Conservation (phyloP, 116 monocot genomes). For the Trichopus zeylanicus region DNA sequence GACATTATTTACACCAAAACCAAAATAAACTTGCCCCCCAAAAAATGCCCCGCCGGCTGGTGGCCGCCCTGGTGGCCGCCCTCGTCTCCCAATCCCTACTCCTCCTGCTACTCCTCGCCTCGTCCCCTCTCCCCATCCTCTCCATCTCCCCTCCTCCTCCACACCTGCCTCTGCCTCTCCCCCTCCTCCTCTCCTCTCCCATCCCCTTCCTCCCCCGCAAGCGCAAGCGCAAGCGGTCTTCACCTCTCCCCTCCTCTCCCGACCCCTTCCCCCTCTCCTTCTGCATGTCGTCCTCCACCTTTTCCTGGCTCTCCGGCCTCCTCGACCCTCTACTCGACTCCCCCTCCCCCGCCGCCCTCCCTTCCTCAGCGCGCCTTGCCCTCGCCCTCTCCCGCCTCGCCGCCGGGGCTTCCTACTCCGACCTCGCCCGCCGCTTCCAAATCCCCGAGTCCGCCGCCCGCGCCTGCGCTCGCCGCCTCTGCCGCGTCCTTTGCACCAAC, state of each 20-base stretch:
- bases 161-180: constrained; percentile 7
- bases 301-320: constrained; percentile 52
- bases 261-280: constrained; percentile 31
- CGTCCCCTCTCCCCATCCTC: constrained; percentile 4
- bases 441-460: constrained; percentile 38
- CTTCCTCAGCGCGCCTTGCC: constrained; percentile 31
- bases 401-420: constrained; percentile 38
- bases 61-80: constrained; percentile 22
- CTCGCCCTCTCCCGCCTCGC: constrained; percentile 47
- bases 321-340: constrained; percentile 62
- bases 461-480: constrained; percentile 45
- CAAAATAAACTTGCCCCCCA: too few species aligned
- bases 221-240: constrained; percentile 17
- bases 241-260: constrained; percentile 9
- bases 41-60: constrained; percentile 24
- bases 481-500: constrained; percentile 67
- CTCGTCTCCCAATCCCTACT: constrained; percentile 44
- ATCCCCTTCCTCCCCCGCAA: constrained; percentile 10
- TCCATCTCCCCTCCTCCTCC: constrained; percentile 10
- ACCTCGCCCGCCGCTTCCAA: constrained; percentile 40
- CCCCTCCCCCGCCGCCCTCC: constrained; percentile 17
- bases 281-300: constrained; percentile 41
- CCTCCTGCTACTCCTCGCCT: constrained; percentile 19
- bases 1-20: too few species aligned
- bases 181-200: constrained; percentile 9